Evolutionary conservation across 2,329 filamentous ascomycete species (phyloP), one percentile per base, ranked within the genome.

Genomic region (Xenosphaeropsis pyriputrescens): DNA sequence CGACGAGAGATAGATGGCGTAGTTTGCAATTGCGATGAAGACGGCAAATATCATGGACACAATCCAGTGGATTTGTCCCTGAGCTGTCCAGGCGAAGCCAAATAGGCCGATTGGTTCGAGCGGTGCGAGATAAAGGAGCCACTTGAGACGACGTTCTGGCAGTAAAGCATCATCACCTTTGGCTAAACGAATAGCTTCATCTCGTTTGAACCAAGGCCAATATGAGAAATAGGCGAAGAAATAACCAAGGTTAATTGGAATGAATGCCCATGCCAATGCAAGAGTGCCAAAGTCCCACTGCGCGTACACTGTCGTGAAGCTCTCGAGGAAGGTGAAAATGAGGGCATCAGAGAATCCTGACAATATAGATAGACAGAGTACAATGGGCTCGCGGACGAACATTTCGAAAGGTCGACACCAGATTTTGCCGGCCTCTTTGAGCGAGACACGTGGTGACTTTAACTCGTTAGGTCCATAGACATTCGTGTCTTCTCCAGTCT

Each of bases 261-360:
- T 65, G 52, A 84, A 80, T 0, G 71, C 56, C 17, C 81, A 59
- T 0, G 75, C 76, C 2, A 75, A 58, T 7, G 66, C 57, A 2
- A 76, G 56, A 7, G 67, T 64, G 15, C 57, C 57, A 46, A 85
- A 85, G 32, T 58, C 49, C 76, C 77, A 85, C 49, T 83, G 75
- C 13, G 62, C 57, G 48, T 82, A 81, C 2, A 85, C 79, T 2
- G 81, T 62, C 0, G 62, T 57, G 47, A 83, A 85, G 0, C 74
- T 79, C 53, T 85, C 76, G 38, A 85, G 73, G 53, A 80, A 82
- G 64, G 81, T 82, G 62, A 85, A 85, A 57, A 85, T 84, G 4
- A 85, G 68, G 2, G 78, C 78, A 41, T 85, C 80, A 8, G 70
- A 75, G 62, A 85, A 85, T 19, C 79, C 79, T 2, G 71, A 77